Conservation (phyloP, 106 monocot genomes). For the Dendrobium catenatum region DNA sequence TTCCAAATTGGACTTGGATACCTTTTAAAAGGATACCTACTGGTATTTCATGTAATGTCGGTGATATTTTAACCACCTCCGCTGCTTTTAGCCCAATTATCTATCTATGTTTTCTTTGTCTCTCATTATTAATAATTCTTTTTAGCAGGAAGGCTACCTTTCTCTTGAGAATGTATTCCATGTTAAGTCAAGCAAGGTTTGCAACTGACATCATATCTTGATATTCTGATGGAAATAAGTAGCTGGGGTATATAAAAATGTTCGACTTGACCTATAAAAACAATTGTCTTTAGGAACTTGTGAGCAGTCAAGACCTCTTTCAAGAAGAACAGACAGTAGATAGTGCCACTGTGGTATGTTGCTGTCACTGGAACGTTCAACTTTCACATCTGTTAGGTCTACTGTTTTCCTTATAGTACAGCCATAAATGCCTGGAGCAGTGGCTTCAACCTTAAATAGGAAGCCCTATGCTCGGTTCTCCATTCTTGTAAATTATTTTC, state of each 20-base stretch:
- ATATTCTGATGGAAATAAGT: neutral
- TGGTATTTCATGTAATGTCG: slow-evolving; percentile 19
- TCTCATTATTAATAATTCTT: neutral
- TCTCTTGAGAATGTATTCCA: slow-evolving; percentile 50
- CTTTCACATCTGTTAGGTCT: neutral
- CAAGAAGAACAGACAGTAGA: slow-evolving; percentile 18
- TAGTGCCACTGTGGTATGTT: slow-evolving; percentile 44
- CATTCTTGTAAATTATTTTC: neutral
- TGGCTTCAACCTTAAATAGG: too few species aligned
- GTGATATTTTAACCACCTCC: slow-evolving; percentile 9
- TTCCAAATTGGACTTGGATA: slow-evolving; percentile 62
- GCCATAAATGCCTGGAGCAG: too few species aligned
- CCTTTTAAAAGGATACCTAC: slow-evolving; percentile 14
- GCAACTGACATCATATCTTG: neutral
- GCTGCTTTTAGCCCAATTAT: neutral
- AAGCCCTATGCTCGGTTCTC: neutral
- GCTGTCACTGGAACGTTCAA: neutral
- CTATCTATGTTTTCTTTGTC: neutral
- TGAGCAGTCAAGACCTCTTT: neutral
- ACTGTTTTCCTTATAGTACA: too few species aligned
- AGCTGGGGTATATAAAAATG: neutral
- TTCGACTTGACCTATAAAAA: neutral
- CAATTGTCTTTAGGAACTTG: slow-evolving; percentile 21
- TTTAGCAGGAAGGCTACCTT: slow-evolving; percentile 59
- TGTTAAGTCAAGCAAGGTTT: slow-evolving; percentile 22